Conservation (phyloP, 306 rosid species). For the Quercus berberidifolia region DNA sequence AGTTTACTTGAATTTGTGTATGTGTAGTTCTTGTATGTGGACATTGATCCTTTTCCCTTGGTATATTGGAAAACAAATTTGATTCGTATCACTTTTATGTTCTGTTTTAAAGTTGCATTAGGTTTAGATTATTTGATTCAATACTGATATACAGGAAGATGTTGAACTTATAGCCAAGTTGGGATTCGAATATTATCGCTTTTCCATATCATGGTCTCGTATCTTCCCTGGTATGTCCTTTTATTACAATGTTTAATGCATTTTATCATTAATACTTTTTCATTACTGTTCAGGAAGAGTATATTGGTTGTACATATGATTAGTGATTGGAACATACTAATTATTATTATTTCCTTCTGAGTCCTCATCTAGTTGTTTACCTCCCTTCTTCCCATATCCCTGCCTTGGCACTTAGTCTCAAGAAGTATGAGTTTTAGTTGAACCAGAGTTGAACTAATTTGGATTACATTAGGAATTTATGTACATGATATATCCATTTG, state of each 20-base stretch:
- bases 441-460: neutral
- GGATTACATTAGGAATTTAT: neutral
- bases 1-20: neutral
- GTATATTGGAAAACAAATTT: neutral
- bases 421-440: neutral
- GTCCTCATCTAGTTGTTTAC: neutral
- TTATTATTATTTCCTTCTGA: neutral
- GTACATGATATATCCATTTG: neutral
- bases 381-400: neutral
- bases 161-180: constrained; percentile 78
- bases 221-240: constrained; percentile 76
- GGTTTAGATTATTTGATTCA: constrained; percentile 14
- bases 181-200: constrained; percentile 87
- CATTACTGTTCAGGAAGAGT: neutral
- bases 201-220: constrained; percentile 96
- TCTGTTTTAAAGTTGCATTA: neutral
- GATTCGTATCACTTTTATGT: neutral
- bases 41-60: neutral
- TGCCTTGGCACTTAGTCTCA: neutral
- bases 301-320: neutral
- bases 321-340: neutral
- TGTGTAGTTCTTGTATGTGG: neutral
- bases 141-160: constrained; percentile 69
- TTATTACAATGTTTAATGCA: neutral
- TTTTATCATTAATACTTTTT: neutral